Conservation (phyloP, 495 filamentous ascomycete species). For the Cercophora newfieldiana region DNA sequence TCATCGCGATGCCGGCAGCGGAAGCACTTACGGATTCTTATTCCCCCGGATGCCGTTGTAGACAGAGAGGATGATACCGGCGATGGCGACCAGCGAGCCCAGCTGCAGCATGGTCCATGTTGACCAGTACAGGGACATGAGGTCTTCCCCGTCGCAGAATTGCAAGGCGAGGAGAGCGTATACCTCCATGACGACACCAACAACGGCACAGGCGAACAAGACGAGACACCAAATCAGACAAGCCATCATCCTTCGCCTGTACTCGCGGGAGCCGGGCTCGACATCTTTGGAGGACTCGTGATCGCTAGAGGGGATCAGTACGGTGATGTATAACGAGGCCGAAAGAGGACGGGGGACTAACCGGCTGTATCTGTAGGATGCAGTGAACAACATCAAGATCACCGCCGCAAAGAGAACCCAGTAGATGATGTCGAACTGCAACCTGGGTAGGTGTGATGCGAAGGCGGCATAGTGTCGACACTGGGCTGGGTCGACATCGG, state of each 20-base stretch:
- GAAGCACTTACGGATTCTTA: conserved; percentile 40
- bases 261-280: conserved; percentile 25
- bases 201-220: conserved; percentile 35
- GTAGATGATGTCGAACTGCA: conserved; percentile 47
- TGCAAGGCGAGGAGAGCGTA: conserved; percentile 43
- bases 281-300: conserved; percentile 21
- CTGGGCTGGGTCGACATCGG: conserved; percentile 29
- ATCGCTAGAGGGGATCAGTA: conserved; percentile 16
- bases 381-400: conserved; percentile 39
- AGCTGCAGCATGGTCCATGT: conserved; percentile 50
- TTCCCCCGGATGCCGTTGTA: conserved; percentile 39
- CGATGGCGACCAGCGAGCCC: conserved; percentile 49
- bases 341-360: conserved; percentile 15
- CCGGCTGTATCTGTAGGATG: conserved; percentile 45
- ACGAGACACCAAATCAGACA: conserved; percentile 37
- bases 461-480: conserved; percentile 50
- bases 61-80: conserved; percentile 45
- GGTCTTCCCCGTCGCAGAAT: conserved; percentile 52
- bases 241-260: conserved; percentile 25
- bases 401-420: conserved; percentile 47
- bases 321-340: background rate
- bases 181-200: conserved; percentile 43
- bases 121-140: conserved; percentile 51
- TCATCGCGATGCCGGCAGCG: background rate
- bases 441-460: conserved; percentile 38